phyloP scores from a whole-genome alignment of 345 rosid species.

The Orychophragmus violaceus region DNA sequence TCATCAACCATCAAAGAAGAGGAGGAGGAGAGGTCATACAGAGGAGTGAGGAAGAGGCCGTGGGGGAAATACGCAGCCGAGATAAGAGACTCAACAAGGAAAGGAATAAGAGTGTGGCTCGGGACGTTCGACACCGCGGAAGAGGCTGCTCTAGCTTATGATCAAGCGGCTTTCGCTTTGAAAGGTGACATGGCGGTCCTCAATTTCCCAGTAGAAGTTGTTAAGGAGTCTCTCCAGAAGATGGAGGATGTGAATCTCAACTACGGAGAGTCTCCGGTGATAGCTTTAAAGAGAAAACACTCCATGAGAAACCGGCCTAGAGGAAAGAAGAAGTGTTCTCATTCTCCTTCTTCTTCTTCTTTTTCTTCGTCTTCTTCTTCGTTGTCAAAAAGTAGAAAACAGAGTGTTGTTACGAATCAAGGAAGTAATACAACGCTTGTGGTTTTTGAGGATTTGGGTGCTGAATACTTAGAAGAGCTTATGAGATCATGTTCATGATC shows the following conservation, averaged over 20 bases:
- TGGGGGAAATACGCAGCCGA: slow-evolving; percentile 83
- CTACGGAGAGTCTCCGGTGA: slow-evolving; percentile 59
- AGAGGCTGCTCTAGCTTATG: slow-evolving; percentile 74
- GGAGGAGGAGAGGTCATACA: slow-evolving; percentile 33
- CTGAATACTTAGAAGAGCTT: slow-evolving; percentile 62
- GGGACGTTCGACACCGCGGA: slow-evolving; percentile 69
- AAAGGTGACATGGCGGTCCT: slow-evolving; percentile 51
- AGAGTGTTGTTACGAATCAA: slow-evolving; percentile 11
- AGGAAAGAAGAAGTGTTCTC: slow-evolving; percentile 32
- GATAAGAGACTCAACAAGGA: slow-evolving; percentile 60
- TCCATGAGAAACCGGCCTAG: slow-evolving; percentile 40
- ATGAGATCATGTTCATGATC: slow-evolving; percentile 43
- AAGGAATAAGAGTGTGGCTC: slow-evolving; percentile 67
- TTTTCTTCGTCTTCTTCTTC: background rate
- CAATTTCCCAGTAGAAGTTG: slow-evolving; percentile 46
- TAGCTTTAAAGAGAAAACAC: slow-evolving; percentile 52
- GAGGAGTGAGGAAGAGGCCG: slow-evolving; percentile 69
- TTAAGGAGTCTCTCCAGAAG: slow-evolving; percentile 41
- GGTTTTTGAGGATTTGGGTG: slow-evolving; percentile 63
- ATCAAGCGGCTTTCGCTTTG: slow-evolving; percentile 64
- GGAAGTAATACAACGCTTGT: slow-evolving; percentile 31
- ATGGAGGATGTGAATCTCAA: slow-evolving; percentile 37
- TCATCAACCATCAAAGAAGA: slow-evolving; percentile 30
- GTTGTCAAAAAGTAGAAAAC: slow-evolving; percentile 8
- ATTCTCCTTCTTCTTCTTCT: background rate